Evolutionary conservation across 2,329 filamentous ascomycete genomes (phyloP).

Genomic region (Cadophora sp.): DNA sequence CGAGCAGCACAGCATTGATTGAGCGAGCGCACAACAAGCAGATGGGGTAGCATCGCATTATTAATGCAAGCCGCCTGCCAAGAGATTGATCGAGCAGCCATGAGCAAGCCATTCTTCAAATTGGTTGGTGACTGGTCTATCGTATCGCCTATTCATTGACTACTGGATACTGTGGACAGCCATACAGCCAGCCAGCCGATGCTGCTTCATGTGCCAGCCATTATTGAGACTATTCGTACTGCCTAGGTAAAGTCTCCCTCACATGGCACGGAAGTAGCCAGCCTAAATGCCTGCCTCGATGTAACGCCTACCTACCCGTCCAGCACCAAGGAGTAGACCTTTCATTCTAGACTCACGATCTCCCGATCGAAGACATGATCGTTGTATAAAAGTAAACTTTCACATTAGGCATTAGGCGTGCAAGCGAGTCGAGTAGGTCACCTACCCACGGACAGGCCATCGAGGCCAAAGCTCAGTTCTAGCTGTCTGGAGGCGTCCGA

Average conservation of each 20-base stretch:
- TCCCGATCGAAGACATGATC: not conserved
- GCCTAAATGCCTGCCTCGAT: too few relatives aligned
- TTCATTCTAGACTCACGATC: conserved; percentile 1
- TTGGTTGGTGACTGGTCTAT: not conserved
- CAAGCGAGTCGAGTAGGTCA: conserved; percentile 5
- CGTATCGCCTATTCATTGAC: too few relatives aligned
- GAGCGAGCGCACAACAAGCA: not conserved
- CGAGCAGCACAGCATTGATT: conserved; percentile 16
- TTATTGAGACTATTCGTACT: not conserved
- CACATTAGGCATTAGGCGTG: not conserved
- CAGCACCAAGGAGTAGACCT: too few relatives aligned
- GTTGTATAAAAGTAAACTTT: not conserved
- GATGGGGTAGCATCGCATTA: conserved; percentile 18
- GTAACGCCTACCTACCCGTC: too few relatives aligned
- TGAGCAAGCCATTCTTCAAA: not conserved
- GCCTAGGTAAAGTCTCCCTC: too few relatives aligned
- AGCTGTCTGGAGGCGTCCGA: conserved; percentile 24
- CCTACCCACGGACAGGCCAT: conserved; percentile 17
- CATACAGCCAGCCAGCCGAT: not conserved
- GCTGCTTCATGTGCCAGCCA: conserved; percentile 6
- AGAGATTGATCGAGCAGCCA: conserved; percentile 9
- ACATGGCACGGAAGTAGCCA: not conserved
- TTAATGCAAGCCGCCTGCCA: conserved; percentile 24
- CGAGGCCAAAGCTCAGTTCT: conserved; percentile 33
- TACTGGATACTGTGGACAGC: too few relatives aligned